These are phyloP conservation scores for Prosopis cineraria DNA, from an alignment of 306 rosid genomes.

Conservation along the genomic window DNA sequence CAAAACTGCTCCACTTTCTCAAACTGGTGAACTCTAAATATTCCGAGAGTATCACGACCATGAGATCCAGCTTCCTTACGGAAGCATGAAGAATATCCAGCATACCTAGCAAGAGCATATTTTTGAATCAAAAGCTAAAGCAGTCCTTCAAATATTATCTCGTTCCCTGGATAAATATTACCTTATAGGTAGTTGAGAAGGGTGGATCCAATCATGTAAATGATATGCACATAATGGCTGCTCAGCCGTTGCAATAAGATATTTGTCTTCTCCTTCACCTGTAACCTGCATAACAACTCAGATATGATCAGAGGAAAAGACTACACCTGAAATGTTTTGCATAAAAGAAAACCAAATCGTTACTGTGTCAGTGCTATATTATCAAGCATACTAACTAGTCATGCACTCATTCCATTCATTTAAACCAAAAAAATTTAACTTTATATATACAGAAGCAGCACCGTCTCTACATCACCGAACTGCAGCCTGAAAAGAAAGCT, in stretches of 20 bases:
- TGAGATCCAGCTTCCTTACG: slow-evolving; percentile 99
- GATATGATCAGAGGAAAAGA: neutral
- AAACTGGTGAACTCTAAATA: slow-evolving; percentile 94
- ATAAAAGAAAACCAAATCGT: neutral
- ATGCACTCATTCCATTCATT: neutral
- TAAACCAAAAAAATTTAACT: neutral
- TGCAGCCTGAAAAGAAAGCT: neutral
- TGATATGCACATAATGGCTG: slow-evolving; percentile 95
- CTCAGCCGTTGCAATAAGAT: slow-evolving; percentile 96
- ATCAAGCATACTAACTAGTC: slow-evolving; percentile 10
- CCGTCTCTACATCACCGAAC: slow-evolving; percentile 1
- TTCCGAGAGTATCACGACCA: slow-evolving; percentile 95
- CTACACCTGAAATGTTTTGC: neutral
- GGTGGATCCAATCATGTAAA: slow-evolving; percentile 95
- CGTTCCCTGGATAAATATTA: slow-evolving; percentile 24
- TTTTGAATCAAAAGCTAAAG: slow-evolving; percentile 15
- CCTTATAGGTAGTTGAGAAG: slow-evolving; percentile 88
- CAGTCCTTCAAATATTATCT: neutral
- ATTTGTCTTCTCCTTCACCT: slow-evolving; percentile 99
- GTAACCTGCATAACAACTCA: slow-evolving; percentile 60
- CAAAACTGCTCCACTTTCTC: slow-evolving; percentile 98
- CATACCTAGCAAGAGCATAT: slow-evolving; percentile 58
- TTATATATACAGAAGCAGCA: neutral
- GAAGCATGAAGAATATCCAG: slow-evolving; percentile 97
- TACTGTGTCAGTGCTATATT: neutral